Conservation (phyloP, 768 basidiomycete genomes). For the Kondoa malvinella region DNA sequence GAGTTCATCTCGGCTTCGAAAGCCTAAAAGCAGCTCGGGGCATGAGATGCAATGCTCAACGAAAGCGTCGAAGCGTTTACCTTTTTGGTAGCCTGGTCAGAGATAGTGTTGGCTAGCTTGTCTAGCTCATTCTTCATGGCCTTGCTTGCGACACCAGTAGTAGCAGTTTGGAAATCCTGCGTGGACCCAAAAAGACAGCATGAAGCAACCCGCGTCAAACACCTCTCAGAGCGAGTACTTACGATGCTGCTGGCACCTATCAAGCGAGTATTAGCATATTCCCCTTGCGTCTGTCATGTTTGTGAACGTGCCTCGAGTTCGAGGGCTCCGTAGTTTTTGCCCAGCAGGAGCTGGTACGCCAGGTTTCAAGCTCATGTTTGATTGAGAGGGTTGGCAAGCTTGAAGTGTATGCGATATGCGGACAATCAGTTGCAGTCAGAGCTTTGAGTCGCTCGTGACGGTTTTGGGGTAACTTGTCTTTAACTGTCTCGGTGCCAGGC, state of each 20-base stretch:
- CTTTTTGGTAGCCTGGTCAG: conserved; percentile 64
- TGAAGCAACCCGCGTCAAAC: neutral
- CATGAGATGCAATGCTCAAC: neutral
- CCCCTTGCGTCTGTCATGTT: too few relatives aligned
- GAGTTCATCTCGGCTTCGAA: conserved; percentile 93
- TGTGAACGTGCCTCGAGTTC: too few relatives aligned
- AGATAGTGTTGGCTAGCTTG: conserved; percentile 70
- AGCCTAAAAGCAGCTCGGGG: conserved; percentile 37
- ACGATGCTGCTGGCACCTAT: neutral
- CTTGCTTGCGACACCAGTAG: conserved; percentile 79
- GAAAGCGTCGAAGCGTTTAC: conserved; percentile 33
- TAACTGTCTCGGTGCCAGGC: too few relatives aligned
- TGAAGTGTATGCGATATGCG: neutral
- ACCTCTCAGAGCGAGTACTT: neutral
- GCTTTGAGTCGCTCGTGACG: neutral
- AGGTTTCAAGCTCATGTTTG: neutral
- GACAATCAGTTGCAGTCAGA: neutral
- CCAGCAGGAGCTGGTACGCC: neutral
- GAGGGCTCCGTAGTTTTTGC: neutral
- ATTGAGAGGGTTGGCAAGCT: neutral
- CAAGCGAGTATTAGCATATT: too few relatives aligned
- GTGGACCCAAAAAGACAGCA: neutral
- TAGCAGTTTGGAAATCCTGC: conserved; percentile 51
- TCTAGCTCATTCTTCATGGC: conserved; percentile 97
- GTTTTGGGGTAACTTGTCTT: too few relatives aligned